Base-by-base conservation (phyloP, 2,329 filamentous ascomycete species). In the Fusarium longipes region DNA sequence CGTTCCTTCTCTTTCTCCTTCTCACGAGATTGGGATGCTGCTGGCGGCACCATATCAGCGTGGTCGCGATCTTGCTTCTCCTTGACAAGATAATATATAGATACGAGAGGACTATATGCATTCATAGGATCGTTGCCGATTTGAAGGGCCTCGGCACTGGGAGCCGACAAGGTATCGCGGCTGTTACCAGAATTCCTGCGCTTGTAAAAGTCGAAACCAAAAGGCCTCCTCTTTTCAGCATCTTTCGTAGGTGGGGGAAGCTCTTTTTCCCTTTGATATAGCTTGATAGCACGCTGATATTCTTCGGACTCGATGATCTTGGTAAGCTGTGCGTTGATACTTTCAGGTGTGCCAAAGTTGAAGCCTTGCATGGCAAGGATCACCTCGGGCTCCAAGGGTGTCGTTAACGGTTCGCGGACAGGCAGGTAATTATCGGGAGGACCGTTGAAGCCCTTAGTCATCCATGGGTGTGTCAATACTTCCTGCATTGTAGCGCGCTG, bases 321-420 rank as follows among this genome's bases (percentile, higher is more conserved):
- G 11, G 89, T 92, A 40, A 99, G 85, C 75, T 97, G 93, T 4
- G 87, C 82, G 57, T 87, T 90, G 75, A 99, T 97, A 57, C 88
- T 87, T 52, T 97, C 93, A 2, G 93, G 86, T 1, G 93, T 86
- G 1, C 96, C 96, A 81, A 98, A 99, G 77, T 98, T 97, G 77
- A 99, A 99, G 4, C 96, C 96, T 24, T 93, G 96, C 96, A 99
- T 99, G 71, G 92, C 94, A 47, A 93, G 88, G 57, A 99, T 87
- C 6, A 98, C 90, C 40, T 92, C 90, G 3, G 86, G 83, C 74
- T 98, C 95, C 11, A 99, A 82, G 8, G 95, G 94, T 15, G 96
- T 82, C 35, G 91, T 87, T n/a, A 98, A 79, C 3, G 96, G 93
- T 71, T 97, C 95, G 47, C 96, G 90, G 30, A 82, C 79, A 5